Conservation (phyloP, 805 yeast genomes). For the Wickerhamiella parazyma region DNA sequence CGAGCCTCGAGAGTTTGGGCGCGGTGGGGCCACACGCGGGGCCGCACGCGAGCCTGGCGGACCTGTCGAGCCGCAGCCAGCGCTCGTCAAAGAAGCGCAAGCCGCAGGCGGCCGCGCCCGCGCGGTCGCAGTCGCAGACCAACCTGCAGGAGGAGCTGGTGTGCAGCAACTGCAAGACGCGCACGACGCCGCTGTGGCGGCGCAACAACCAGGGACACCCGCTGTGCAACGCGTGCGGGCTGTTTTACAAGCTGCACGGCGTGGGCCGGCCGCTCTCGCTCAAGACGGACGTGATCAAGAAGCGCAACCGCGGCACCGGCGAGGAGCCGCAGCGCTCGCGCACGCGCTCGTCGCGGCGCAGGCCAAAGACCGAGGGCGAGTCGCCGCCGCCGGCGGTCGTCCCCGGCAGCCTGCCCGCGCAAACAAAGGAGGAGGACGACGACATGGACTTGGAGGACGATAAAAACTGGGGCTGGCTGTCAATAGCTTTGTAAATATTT, state of each 20-base stretch:
- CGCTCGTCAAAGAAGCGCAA: not conserved
- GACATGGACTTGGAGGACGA: not conserved
- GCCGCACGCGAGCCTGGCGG: no score
- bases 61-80: not conserved
- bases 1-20: not conserved
- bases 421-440: not conserved
- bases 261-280: constrained; percentile 80
- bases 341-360: constrained; percentile 5
- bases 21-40: not conserved
- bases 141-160: constrained; percentile 15
- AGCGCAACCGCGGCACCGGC: constrained; percentile 47
- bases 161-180: constrained; percentile 80
- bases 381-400: not conserved
- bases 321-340: constrained; percentile 9
- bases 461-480: constrained; percentile 9
- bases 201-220: constrained; percentile 85
- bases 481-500: constrained; percentile 5
- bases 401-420: not conserved
- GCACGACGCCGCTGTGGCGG: constrained; percentile 87
- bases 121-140: not conserved
- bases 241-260: constrained; percentile 79
- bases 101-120: not conserved
- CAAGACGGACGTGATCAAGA: constrained; percentile 82
- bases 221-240: constrained; percentile 86
- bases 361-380: not conserved